Evolutionary conservation across 2,329 filamentous ascomycete genomes (phyloP).

Genomic region (Claviceps monticola): DNA sequence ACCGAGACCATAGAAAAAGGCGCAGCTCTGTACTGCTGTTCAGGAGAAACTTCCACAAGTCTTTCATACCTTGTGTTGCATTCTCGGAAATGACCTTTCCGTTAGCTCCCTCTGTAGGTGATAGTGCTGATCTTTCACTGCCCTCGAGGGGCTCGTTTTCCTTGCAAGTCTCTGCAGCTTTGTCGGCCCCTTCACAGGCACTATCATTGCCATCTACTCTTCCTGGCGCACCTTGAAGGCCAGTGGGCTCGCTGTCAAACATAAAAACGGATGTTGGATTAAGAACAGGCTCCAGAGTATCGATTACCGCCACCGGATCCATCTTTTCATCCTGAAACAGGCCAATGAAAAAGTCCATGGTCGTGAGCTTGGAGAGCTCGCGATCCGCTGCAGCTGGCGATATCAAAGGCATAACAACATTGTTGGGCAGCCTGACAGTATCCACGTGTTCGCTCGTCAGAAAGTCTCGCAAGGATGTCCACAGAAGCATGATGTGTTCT

Average conservation of each 20-base stretch:
- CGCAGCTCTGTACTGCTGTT: conserved; percentile 71
- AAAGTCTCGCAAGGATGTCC: conserved; percentile 42
- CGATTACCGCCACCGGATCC: conserved; percentile 74
- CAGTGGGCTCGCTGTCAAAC: conserved; percentile 8
- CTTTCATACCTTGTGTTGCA: conserved; percentile 46
- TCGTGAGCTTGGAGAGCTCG: conserved; percentile 83
- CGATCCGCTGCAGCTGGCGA: conserved; percentile 73
- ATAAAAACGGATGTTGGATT: conserved; percentile 51
- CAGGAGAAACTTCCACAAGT: conserved; percentile 75
- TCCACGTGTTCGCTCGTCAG: conserved; percentile 26
- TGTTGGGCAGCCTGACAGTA: conserved; percentile 60
- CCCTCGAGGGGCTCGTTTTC: not conserved
- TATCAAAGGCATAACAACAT: conserved; percentile 75
- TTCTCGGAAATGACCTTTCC: conserved; percentile 34
- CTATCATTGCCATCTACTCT: not conserved
- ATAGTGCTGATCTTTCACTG: conserved; percentile 3
- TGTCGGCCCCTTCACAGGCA: not conserved
- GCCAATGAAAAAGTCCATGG: conserved; percentile 88
- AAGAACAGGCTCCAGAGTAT: conserved; percentile 81
- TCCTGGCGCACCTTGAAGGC: not conserved
- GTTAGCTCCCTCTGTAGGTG: conserved; percentile 2
- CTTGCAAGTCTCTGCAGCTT: not conserved
- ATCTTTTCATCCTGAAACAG: conserved; percentile 74
- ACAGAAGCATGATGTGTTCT: conserved; percentile 43
- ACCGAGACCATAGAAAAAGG: conserved; percentile 76